Conservation (phyloP, 306 rosid genomes). For the Betula pendula region DNA sequence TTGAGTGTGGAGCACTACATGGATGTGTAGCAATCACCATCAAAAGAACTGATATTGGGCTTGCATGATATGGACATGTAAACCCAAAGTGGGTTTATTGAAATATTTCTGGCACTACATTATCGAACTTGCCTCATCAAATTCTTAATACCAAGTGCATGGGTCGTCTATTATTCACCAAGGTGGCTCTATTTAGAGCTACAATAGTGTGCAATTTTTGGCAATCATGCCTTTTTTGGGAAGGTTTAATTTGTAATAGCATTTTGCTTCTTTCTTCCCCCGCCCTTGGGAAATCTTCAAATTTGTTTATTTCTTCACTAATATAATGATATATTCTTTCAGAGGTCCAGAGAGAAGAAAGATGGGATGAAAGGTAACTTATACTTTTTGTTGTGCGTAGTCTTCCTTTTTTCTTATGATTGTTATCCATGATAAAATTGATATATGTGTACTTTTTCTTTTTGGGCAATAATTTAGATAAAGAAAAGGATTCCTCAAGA, state of each 20-base stretch:
- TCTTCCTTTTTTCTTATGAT: slow-evolving; percentile 15
- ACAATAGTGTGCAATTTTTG: background rate
- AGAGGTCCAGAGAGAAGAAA: slow-evolving; percentile 43
- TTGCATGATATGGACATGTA: background rate
- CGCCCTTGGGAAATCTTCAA: background rate
- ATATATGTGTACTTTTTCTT: background rate
- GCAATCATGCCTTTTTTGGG: background rate
- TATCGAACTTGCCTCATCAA: background rate
- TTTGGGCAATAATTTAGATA: slow-evolving; percentile 35
- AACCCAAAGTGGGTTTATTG: background rate
- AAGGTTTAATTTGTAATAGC: background rate
- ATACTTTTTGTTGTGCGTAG: background rate
- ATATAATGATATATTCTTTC: slow-evolving; percentile 19
- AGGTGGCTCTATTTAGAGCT: background rate
- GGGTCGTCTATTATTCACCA: background rate
- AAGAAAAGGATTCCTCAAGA: slow-evolving; percentile 27
- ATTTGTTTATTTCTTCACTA: background rate
- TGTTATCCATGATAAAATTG: background rate
- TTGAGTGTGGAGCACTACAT: background rate
- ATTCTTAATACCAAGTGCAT: background rate
- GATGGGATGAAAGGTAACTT: slow-evolving; percentile 45
- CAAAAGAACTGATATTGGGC: background rate
- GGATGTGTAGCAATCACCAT: background rate
- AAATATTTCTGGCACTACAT: background rate
- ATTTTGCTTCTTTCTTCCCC: background rate